Percentiles rank a stretch among this genome's conserved stretches.
Evolutionary conservation across 176 grass and related monocot genomes (phyloP).

Genomic region (Oryza glaberrima): DNA sequence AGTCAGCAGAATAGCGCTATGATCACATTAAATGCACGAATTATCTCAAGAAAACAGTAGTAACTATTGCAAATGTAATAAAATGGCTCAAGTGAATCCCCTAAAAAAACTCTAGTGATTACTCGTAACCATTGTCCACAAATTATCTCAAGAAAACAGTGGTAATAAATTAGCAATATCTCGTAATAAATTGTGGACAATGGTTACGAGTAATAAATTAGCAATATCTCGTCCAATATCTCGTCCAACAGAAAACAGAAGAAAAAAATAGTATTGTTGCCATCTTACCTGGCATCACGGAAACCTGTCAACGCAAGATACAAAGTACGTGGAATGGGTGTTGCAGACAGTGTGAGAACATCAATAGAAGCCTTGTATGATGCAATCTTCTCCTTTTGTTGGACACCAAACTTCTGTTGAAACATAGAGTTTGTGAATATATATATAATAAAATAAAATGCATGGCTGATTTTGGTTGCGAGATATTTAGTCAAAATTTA

Average conservation of each 20-base stretch:
- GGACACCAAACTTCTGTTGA: conserved; percentile 92
- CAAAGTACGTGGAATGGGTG: conserved; percentile 95
- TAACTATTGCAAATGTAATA: not conserved
- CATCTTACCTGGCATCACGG: conserved; percentile 88
- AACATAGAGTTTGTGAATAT: conserved; percentile 30
- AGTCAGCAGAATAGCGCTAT: conserved; percentile 17
- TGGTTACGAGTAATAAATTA: conserved; percentile 18
- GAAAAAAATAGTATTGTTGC: not conserved
- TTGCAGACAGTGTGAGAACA: conserved; percentile 95
- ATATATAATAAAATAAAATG: conserved; percentile 7
- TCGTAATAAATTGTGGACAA: not conserved
- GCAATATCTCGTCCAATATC: not conserved
- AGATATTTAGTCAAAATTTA: not conserved
- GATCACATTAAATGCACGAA: not conserved
- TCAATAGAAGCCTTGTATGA: conserved; percentile 95
- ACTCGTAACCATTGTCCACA: not conserved
- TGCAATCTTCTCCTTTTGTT: conserved; percentile 97
- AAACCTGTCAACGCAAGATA: conserved; percentile 98
- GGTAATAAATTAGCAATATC: conserved; percentile 22
- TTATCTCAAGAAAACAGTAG: not conserved
- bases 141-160: not conserved
- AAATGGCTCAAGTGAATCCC: not conserved
- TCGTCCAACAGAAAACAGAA: not conserved
- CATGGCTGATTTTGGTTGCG: not conserved
- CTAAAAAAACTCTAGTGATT: too few relatives aligned